phyloP scores from a whole-genome alignment of 768 basidiomycete genomes.

The Tulasnella sp. region DNA sequence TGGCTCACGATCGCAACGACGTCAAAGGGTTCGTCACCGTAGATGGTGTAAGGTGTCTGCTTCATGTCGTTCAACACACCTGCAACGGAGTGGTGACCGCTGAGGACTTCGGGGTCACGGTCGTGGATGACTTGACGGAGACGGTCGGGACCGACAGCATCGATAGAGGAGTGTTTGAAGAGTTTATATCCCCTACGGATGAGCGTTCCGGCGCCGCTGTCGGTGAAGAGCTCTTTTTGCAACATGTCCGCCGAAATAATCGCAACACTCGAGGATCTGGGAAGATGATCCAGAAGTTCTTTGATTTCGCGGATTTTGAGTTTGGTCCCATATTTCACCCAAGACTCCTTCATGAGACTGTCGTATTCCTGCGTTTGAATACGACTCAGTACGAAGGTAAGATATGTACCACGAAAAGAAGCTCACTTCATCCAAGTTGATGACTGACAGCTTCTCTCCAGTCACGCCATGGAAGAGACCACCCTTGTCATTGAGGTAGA shows the following conservation, averaged over 20 bases:
- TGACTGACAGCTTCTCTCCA: slow-evolving; percentile 89
- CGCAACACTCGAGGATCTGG: slow-evolving; percentile 94
- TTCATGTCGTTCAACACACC: slow-evolving; percentile 76
- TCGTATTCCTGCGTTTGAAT: slow-evolving; percentile 67
- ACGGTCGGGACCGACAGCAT: slow-evolving; percentile 81
- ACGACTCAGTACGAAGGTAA: background rate
- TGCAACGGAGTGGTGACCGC: slow-evolving; percentile 75
- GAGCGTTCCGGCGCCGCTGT: slow-evolving; percentile 94
- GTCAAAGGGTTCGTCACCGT: slow-evolving; percentile 97
- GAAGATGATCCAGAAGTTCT: slow-evolving; percentile 94
- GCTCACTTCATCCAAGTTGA: slow-evolving; percentile 90
- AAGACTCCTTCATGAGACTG: slow-evolving; percentile 90
- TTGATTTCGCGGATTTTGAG: slow-evolving; percentile 99
- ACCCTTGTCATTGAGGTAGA: slow-evolving; percentile 96
- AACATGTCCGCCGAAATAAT: slow-evolving; percentile 88
- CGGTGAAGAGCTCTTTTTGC: slow-evolving; percentile 98
- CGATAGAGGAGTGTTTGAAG: slow-evolving; percentile 75
- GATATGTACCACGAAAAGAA: background rate
- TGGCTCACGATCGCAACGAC: slow-evolving; percentile 90
- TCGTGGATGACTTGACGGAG: slow-evolving; percentile 92
- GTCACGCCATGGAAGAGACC: slow-evolving; percentile 96
- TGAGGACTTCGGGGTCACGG: slow-evolving; percentile 83
- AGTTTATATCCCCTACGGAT: slow-evolving; percentile 98
- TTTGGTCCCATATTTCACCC: slow-evolving; percentile 99
- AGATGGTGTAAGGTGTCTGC: slow-evolving; percentile 80